phyloP scores from a whole-genome alignment of 1,284 basidiomycete species.

The Chiua sp. region DNA sequence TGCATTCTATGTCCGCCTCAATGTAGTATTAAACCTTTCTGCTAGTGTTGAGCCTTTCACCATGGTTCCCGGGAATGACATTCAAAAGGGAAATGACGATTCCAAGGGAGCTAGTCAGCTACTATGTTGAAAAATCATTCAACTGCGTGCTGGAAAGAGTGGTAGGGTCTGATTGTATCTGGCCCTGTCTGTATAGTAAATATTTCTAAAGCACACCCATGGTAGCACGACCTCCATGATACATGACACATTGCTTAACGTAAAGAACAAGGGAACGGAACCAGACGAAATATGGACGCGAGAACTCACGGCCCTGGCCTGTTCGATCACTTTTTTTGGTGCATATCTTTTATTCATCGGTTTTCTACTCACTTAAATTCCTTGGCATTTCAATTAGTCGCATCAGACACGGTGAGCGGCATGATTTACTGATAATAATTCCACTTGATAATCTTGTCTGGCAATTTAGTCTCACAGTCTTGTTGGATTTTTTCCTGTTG shows the following conservation, averaged over 20 bases:
- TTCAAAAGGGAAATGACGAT: constrained; percentile 19
- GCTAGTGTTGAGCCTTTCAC: constrained; percentile 17
- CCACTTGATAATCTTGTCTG: neutral
- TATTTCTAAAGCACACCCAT: neutral
- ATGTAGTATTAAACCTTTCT: neutral
- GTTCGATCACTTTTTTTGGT: constrained; percentile 19
- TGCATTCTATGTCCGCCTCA: neutral
- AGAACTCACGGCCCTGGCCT: constrained; percentile 11
- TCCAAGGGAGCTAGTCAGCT: neutral
- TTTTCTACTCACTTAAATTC: neutral
- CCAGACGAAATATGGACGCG: constrained; percentile 5
- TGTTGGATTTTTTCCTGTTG: constrained; percentile 21
- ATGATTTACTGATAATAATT: too few relatives aligned
- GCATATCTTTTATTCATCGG: neutral
- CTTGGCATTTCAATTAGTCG: neutral
- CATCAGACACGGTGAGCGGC: constrained; percentile 18
- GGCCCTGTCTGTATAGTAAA: neutral
- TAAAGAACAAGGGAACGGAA: constrained; percentile 4
- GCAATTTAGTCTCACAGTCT: constrained; percentile 6
- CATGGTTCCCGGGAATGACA: constrained; percentile 28
- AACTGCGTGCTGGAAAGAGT: constrained; percentile 13
- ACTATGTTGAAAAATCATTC: constrained; percentile 20
- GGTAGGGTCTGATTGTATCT: neutral
- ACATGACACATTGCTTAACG: constrained; percentile 9
- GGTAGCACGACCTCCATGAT: constrained; percentile 17